These are phyloP conservation scores for Rhizoctonia solani DNA, from an alignment of 1,284 basidiomycete species.

Conservation along the genomic window DNA sequence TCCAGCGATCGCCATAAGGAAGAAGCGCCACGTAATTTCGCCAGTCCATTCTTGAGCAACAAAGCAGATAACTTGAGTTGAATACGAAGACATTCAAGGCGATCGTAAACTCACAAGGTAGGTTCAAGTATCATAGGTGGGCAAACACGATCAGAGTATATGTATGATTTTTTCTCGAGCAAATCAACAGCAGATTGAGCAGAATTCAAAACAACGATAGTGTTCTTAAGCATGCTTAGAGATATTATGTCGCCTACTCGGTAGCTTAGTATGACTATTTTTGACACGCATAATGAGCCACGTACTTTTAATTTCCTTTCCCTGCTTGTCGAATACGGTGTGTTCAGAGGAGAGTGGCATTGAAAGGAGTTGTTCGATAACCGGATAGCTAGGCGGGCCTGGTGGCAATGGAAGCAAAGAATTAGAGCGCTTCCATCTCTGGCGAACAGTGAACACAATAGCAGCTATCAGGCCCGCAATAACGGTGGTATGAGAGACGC, in stretches of 20 bases:
- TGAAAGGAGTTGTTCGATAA: constrained; percentile 11
- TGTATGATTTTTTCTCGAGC: constrained; percentile 36
- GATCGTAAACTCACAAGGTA: constrained; percentile 5
- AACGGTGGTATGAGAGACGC: not conserved
- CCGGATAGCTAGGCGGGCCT: constrained; percentile 18
- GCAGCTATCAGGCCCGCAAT: not conserved
- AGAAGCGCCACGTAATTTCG: constrained; percentile 10
- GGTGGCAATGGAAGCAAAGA: constrained; percentile 9
- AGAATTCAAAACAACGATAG: constrained; percentile 36
- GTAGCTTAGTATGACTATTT: not conserved
- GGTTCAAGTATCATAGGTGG: constrained; percentile 30
- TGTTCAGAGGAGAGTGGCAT: constrained; percentile 25
- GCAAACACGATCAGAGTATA: constrained; percentile 34
- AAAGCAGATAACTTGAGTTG: not conserved
- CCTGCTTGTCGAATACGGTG: constrained; percentile 13
- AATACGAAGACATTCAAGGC: not conserved
- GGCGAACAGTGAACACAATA: not conserved
- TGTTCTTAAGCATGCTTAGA: constrained; percentile 20
- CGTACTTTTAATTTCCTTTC: constrained; percentile 10
- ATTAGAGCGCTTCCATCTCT: not conserved
- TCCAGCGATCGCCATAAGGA: constrained; percentile 19
- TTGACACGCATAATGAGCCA: not conserved
- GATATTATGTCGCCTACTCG: constrained; percentile 10
- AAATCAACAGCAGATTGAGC: constrained; percentile 35
- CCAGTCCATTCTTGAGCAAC: constrained; percentile 12